Evolutionary conservation across 768 basidiomycete genomes (phyloP).

Genomic region (Collybia mongolica): DNA sequence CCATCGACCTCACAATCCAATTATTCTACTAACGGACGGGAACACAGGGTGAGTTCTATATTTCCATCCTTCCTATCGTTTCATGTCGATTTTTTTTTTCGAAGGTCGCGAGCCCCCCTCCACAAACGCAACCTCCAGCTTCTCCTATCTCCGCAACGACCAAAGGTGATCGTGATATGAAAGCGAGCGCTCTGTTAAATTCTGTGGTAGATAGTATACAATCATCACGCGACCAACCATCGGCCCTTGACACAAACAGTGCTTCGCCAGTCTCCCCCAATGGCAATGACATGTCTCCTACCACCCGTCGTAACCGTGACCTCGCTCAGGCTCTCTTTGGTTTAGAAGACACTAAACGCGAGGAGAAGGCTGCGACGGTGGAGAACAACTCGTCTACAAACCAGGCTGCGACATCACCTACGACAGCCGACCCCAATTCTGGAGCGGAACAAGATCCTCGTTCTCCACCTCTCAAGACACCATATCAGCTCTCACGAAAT

Average conservation of each 20-base stretch:
- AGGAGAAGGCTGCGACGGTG: slow-evolving; percentile 6
- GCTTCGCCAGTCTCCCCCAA: slow-evolving; percentile 19
- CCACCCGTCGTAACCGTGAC: slow-evolving; percentile 65
- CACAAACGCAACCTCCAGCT: slow-evolving; percentile 38
- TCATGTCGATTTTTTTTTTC: slow-evolving; percentile 13
- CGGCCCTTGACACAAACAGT: slow-evolving; percentile 17
- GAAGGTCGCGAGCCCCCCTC: slow-evolving; percentile 63
- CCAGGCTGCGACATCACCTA: slow-evolving; percentile 2
- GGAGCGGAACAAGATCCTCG: slow-evolving; percentile 21
- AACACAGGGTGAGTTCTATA: slow-evolving; percentile 24
- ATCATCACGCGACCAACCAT: slow-evolving; percentile 26
- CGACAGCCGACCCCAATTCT: slow-evolving; percentile 10
- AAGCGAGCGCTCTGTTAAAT: slow-evolving; percentile 66
- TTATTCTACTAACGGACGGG: slow-evolving; percentile 59
- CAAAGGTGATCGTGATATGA: slow-evolving; percentile 45
- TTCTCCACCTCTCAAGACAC: slow-evolving; percentile 25
- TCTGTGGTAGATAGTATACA: slow-evolving; percentile 58
- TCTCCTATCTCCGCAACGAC: slow-evolving; percentile 29
- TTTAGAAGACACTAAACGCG: slow-evolving; percentile 30
- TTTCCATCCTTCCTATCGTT: slow-evolving; percentile 3
- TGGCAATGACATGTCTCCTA: slow-evolving; percentile 41
- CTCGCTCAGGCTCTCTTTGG: slow-evolving; percentile 80
- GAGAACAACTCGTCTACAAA: neutral
- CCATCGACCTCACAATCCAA: slow-evolving; percentile 85
- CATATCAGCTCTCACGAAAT: slow-evolving; percentile 38